Evolutionary conservation across 2,329 filamentous ascomycete species (phyloP).

Genomic region (Aureobasidium sp.): DNA sequence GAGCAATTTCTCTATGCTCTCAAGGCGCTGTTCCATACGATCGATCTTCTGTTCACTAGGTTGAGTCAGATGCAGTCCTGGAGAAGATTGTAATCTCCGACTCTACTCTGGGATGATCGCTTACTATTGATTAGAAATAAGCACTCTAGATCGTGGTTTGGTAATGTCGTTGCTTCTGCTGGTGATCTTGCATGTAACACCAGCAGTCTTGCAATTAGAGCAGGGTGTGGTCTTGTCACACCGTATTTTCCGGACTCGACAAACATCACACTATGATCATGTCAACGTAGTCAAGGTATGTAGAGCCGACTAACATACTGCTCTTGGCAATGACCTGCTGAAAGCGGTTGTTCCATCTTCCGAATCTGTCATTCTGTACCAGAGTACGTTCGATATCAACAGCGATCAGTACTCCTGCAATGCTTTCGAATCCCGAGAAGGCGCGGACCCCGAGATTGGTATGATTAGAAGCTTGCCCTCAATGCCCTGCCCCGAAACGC

Average conservation of each 20-base stretch:
- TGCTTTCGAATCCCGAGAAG: neutral
- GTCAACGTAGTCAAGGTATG: neutral
- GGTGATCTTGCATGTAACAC: slow-evolving; percentile 15
- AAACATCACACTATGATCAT: slow-evolving; percentile 4
- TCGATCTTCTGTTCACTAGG: slow-evolving; percentile 23
- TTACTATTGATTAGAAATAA: slow-evolving; percentile 18
- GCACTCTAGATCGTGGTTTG: slow-evolving; percentile 15
- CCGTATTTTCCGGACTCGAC: slow-evolving; percentile 7
- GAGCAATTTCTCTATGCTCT: slow-evolving; percentile 20
- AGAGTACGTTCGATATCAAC: neutral
- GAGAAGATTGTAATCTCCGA: no score
- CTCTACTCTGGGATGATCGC: neutral
- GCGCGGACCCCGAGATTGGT: neutral
- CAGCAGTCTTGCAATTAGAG: slow-evolving; percentile 15
- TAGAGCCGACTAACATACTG: neutral
- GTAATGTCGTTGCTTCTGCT: slow-evolving; percentile 1
- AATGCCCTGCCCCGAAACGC: neutral
- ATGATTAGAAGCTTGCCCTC: neutral
- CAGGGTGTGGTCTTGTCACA: slow-evolving; percentile 17
- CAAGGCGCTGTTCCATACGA: slow-evolving; percentile 19
- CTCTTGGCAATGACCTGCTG: slow-evolving; percentile 11
- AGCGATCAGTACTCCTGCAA: neutral
- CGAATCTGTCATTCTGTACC: neutral
- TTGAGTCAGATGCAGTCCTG: neutral
- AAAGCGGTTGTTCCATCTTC: neutral